These are phyloP conservation scores for Panus rudis DNA, from an alignment of 768 basidiomycete species.

Conservation along the genomic window DNA sequence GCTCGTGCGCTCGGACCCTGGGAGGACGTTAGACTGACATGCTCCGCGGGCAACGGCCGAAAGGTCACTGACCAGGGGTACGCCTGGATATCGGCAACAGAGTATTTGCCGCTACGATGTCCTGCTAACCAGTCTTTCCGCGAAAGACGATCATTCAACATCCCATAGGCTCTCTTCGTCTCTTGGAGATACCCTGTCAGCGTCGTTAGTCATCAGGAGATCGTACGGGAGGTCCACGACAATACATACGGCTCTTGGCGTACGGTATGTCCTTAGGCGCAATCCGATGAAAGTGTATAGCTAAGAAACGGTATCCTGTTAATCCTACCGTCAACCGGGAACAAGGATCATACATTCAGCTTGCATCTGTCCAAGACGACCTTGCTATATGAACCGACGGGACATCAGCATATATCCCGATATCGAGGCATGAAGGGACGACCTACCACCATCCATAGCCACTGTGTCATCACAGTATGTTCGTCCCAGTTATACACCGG, in stretches of 20 bases:
- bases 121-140: conserved; percentile 77
- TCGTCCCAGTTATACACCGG: conserved; percentile 41
- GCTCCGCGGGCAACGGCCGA: neutral
- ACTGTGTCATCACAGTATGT: conserved; percentile 69
- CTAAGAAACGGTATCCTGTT: conserved; percentile 2
- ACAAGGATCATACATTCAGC: conserved; percentile 37
- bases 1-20: conserved; percentile 35
- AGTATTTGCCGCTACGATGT: conserved; percentile 55
- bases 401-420: neutral
- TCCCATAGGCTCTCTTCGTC: conserved; percentile 76
- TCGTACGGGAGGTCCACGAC: conserved; percentile 28
- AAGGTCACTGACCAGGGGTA: conserved; percentile 40
- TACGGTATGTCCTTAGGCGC: conserved; percentile 34
- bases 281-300: conserved; percentile 12
- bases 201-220: neutral
- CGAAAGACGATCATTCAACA: conserved; percentile 69
- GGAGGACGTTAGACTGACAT: neutral
- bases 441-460: conserved; percentile 61
- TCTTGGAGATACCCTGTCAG: conserved; percentile 67
- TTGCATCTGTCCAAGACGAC: conserved; percentile 73
- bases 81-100: conserved; percentile 67
- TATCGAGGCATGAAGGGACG: conserved; percentile 32
- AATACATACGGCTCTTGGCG: conserved; percentile 58
- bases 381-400: neutral
- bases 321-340: neutral